Evolutionary conservation across 345 rosid species (phyloP).

Genomic region (Cardamine chenopodiifolia): DNA sequence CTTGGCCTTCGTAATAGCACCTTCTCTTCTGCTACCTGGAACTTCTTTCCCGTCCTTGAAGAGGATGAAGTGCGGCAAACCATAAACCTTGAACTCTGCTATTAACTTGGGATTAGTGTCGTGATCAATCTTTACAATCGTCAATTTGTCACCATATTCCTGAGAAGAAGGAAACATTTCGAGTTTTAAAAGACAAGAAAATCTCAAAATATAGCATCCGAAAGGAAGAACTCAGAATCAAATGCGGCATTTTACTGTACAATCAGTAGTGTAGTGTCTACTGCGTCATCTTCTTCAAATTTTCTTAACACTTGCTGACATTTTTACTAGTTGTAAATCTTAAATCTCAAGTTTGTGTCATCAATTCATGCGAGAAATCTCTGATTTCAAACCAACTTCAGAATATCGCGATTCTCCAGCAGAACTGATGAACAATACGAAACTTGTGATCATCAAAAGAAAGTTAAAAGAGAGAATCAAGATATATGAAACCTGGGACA

Average conservation of each 20-base stretch:
- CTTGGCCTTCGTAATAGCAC: slow-evolving; percentile 77
- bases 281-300: background rate
- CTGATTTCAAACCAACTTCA: slow-evolving; percentile 6
- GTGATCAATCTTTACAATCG: slow-evolving; percentile 77
- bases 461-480: background rate
- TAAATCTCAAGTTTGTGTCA: background rate
- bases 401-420: background rate
- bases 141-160: slow-evolving; percentile 72
- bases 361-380: background rate
- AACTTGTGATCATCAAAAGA: slow-evolving; percentile 1
- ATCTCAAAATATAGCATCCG: background rate
- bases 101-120: slow-evolving; percentile 70
- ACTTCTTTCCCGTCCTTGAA: slow-evolving; percentile 78
- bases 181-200: background rate
- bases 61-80: slow-evolving; percentile 76
- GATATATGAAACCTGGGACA: slow-evolving; percentile 51
- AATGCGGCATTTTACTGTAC: background rate
- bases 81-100: slow-evolving; percentile 70
- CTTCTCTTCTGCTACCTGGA: slow-evolving; percentile 81
- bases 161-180: background rate
- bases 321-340: too few species aligned
- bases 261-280: too few species aligned
- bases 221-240: background rate
- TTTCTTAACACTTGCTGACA: background rate
- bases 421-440: background rate